Percentiles rank a stretch among this genome's conserved stretches.
Evolutionary conservation across 192 early-diverging fungal genomes (phyloP).

Genomic region (Podila clonocystis): DNA sequence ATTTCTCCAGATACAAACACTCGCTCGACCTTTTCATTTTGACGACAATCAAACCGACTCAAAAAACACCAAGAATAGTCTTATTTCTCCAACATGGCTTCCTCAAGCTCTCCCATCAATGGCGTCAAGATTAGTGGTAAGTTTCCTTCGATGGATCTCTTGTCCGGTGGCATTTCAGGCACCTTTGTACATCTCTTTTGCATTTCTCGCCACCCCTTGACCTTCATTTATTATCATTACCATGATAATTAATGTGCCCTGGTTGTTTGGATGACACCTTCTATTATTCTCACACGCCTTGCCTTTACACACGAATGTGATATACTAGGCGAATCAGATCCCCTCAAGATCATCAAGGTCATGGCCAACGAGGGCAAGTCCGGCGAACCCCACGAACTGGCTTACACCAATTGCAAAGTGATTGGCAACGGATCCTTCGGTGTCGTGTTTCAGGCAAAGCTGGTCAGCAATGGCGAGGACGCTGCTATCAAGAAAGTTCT

Average conservation of each 20-base stretch:
- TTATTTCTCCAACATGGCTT: conserved; percentile 23
- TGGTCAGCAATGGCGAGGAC: conserved; percentile 80
- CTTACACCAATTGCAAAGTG: conserved; percentile 92
- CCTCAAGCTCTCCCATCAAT: conserved; percentile 41
- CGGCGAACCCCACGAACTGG: conserved; percentile 85
- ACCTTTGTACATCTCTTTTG: too few species aligned
- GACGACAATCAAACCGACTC: not conserved
- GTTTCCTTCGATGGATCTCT: not conserved
- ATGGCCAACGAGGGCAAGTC: conserved; percentile 89
- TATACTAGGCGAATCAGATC: conserved; percentile 59
- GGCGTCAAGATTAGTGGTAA: conserved; percentile 52
- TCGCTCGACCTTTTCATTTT: not conserved
- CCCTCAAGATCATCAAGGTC: conserved; percentile 75
- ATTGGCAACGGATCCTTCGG: conserved; percentile 99
- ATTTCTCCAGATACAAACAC: not conserved
- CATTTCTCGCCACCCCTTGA: not conserved
- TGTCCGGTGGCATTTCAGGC: too few species aligned
- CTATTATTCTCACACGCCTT: not conserved
- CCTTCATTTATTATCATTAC: not conserved
- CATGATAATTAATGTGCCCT: not conserved
- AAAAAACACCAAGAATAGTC: not conserved
- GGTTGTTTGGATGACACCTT: not conserved
- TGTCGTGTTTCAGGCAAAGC: conserved; percentile 95
- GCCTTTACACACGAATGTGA: not conserved
- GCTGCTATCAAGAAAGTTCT: conserved; percentile 99